Percentiles rank a stretch among this genome's conserved stretches.
These are phyloP conservation scores for Aureobasidium sp. DNA, from an alignment of 2,329 filamentous ascomycete genomes.

Conservation along the genomic window DNA sequence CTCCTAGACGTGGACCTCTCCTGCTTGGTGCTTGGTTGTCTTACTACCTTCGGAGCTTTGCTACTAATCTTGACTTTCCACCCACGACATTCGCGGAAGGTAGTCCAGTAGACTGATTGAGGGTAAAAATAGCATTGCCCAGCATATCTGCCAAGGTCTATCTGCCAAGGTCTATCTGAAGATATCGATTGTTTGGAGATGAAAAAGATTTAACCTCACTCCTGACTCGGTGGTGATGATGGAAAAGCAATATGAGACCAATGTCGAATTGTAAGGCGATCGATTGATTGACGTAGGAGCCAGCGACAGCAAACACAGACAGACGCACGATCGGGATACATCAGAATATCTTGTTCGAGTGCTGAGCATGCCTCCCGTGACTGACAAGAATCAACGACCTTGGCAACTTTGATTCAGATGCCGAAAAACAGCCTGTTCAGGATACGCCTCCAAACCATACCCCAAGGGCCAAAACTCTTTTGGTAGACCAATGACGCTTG, in stretches of 20 bases:
- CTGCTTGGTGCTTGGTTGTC: slow-evolving; percentile 1
- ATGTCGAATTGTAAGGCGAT: not conserved
- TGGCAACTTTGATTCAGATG: not conserved
- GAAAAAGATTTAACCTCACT: not conserved
- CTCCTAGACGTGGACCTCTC: not conserved
- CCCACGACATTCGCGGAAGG: not conserved
- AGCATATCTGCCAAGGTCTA: not conserved
- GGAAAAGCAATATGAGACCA: not conserved
- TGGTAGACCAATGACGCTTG: not conserved
- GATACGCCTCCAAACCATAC: not conserved
- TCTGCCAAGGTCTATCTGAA: not conserved
- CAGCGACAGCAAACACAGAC: not conserved
- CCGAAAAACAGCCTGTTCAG: not conserved
- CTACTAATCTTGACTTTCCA: not conserved
- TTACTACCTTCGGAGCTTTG: not conserved
- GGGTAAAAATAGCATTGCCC: not conserved
- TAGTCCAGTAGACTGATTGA: too few species aligned
- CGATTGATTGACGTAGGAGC: not conserved
- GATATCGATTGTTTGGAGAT: not conserved
- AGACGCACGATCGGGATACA: not conserved
- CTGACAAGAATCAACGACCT: not conserved
- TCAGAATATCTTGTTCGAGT: not conserved
- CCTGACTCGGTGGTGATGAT: not conserved
- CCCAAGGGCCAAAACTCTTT: not conserved
- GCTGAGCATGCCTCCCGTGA: not conserved